phyloP scores from a whole-genome alignment of 1,139 yeast genomes.

The Pichia sp. region DNA sequence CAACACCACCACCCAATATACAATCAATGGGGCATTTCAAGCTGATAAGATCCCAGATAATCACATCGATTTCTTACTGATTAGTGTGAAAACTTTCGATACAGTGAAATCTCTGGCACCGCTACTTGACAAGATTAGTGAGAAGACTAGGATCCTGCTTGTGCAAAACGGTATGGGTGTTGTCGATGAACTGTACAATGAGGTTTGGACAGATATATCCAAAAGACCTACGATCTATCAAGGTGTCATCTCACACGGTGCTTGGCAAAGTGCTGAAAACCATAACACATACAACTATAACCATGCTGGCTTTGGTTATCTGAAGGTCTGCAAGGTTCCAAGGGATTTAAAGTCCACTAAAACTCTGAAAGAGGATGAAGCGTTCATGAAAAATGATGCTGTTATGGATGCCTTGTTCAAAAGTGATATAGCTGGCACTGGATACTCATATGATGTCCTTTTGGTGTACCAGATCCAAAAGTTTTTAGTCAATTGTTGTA shows the following conservation, averaged over 20 bases:
- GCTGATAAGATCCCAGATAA: conserved; percentile 16
- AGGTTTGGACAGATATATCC: conserved; percentile 45
- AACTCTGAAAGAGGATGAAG: conserved; percentile 7
- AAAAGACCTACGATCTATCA: conserved; percentile 54
- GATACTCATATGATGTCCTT: conserved; percentile 40
- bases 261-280: conserved; percentile 31
- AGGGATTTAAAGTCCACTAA: conserved; percentile 13
- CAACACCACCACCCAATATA: conserved; percentile 5
- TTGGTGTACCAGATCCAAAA: conserved; percentile 65
- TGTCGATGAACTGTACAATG: conserved; percentile 42
- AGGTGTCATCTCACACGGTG: conserved; percentile 84
- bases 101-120: conserved; percentile 23
- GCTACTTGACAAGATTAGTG: conserved; percentile 16
- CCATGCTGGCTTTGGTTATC: conserved; percentile 63
- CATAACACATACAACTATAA: conserved; percentile 39
- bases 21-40: conserved; percentile 16
- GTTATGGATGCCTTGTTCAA: conserved; percentile 14
- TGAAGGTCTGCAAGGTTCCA: conserved; percentile 45
- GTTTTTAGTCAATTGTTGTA: conserved; percentile 63
- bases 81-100: conserved; percentile 28
- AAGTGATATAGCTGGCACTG: conserved; percentile 13
- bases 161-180: conserved; percentile 73
- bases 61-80: conserved; percentile 23
- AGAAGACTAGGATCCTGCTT: conserved; percentile 49
- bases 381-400: conserved; percentile 12